These are phyloP conservation scores for Begonia fuchsioides DNA, from an alignment of 306 rosid genomes.

Conservation along the genomic window DNA sequence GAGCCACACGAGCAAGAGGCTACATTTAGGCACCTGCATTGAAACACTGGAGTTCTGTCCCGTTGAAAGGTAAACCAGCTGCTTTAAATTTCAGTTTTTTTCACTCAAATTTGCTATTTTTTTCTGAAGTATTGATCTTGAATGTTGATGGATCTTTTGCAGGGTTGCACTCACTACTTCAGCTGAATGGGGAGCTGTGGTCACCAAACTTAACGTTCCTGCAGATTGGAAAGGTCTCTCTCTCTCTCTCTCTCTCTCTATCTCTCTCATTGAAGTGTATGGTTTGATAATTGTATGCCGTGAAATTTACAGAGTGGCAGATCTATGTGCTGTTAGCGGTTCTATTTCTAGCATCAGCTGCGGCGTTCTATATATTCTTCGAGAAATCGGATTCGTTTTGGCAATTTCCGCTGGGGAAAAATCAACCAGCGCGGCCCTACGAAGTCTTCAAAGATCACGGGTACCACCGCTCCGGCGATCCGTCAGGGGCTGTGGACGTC, in stretches of 20 bases:
- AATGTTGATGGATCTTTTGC: slow-evolving; percentile 5
- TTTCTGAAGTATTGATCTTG: too few relatives aligned
- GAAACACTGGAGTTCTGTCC: slow-evolving; percentile 74
- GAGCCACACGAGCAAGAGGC: slow-evolving; percentile 70
- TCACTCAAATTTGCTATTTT: too few relatives aligned
- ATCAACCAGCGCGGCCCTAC: slow-evolving; percentile 46
- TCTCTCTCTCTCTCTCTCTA: slow-evolving; percentile 4
- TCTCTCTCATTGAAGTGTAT: background rate
- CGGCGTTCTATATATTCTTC: slow-evolving; percentile 64
- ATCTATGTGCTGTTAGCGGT: slow-evolving; percentile 67
- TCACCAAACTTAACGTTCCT: slow-evolving; percentile 78
- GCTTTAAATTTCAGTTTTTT: slow-evolving; percentile 12
- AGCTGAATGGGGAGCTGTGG: slow-evolving; percentile 75
- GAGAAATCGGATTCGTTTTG: slow-evolving; percentile 87
- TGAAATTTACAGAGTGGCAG: slow-evolving; percentile 90
- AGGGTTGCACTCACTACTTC: slow-evolving; percentile 77
- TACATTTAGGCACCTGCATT: slow-evolving; percentile 73
- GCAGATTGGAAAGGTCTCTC: slow-evolving; percentile 89
- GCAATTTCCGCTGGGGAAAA: slow-evolving; percentile 57
- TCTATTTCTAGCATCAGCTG: slow-evolving; percentile 57
- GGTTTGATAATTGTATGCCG: background rate
- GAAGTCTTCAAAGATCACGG: slow-evolving; percentile 28
- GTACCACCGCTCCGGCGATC: slow-evolving; percentile 46
- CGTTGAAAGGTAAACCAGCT: slow-evolving; percentile 71
- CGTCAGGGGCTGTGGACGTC: slow-evolving; percentile 4